Evolutionary conservation across 805 yeast genomes (phyloP).

Genomic region (Pichia pseudocactophila): DNA sequence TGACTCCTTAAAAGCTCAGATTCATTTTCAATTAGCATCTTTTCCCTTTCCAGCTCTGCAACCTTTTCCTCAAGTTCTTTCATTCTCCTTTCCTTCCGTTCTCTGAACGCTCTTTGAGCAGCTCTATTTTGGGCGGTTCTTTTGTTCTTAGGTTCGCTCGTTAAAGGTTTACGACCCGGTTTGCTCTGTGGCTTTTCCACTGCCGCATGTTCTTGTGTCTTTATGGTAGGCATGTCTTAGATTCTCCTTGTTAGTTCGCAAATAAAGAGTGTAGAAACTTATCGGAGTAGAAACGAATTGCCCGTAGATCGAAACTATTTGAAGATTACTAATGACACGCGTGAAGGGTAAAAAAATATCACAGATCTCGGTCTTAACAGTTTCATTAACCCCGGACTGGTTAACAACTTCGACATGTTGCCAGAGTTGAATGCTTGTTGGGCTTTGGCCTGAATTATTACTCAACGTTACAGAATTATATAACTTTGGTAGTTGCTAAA

Average conservation of each 20-base stretch:
- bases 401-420: too few species aligned
- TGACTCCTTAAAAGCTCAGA: constrained; percentile 67
- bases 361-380: too few species aligned
- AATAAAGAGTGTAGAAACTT: too few species aligned
- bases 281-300: neutral
- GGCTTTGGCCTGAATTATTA: too few species aligned
- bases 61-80: constrained; percentile 80
- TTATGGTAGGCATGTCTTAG: constrained; percentile 2
- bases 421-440: too few species aligned
- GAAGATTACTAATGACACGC: neutral
- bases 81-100: constrained; percentile 83
- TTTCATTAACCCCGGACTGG: too few species aligned
- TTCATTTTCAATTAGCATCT: constrained; percentile 59
- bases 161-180: constrained; percentile 77
- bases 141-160: constrained; percentile 67
- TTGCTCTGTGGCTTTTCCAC: constrained; percentile 25
- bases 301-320: neutral
- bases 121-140: constrained; percentile 96
- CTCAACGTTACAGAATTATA: too few species aligned
- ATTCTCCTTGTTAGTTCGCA: neutral
- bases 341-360: too few species aligned
- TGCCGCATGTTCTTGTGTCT: constrained; percentile 8
- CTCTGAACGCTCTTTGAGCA: constrained; percentile 96
- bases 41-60: constrained; percentile 58
- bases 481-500: too few species aligned